A percentile compares a stretch with the other conserved stretches of the same genome.
Conservation (phyloP, 192 early-diverging fungal species). For the Chytriomyces confervae region DNA sequence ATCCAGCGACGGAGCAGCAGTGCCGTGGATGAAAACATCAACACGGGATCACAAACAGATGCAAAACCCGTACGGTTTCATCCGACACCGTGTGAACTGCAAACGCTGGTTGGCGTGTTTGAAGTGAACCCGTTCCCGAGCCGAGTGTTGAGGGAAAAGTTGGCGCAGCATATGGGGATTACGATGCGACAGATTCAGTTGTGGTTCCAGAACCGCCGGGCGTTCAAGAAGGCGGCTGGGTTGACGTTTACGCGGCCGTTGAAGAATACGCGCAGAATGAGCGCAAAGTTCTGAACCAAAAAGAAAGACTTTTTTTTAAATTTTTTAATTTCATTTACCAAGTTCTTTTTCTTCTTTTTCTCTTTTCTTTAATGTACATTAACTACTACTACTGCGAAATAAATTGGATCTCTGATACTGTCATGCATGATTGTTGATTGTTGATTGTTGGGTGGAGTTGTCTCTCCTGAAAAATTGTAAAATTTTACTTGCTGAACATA, state of each 20-base stretch:
- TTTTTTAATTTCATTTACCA: background rate
- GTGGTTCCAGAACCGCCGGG: constrained; percentile 94
- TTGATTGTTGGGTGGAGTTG: no score
- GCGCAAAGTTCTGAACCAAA: background rate
- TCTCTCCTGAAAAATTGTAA: no score
- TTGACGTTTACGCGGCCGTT: constrained; percentile 3
- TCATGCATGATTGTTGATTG: no score
- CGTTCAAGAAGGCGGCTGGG: background rate
- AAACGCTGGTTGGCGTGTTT: constrained; percentile 78
- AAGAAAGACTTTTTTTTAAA: background rate
- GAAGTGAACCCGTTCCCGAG: constrained; percentile 82
- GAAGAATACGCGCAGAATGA: background rate
- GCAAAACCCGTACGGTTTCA: background rate
- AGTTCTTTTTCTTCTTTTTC: no score
- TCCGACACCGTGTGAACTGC: constrained; percentile 51
- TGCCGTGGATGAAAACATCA: no score
- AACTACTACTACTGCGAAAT: no score
- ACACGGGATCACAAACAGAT: background rate
- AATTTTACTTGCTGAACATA: no score
- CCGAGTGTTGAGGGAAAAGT: constrained; percentile 73
- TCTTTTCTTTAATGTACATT: no score
- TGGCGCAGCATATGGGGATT: constrained; percentile 85
- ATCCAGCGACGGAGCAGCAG: background rate
- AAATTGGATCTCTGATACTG: no score
- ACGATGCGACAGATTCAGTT: constrained; percentile 91